These are phyloP conservation scores for Saccharata proteae DNA, from an alignment of 2,329 filamentous ascomycete genomes.

Conservation along the genomic window DNA sequence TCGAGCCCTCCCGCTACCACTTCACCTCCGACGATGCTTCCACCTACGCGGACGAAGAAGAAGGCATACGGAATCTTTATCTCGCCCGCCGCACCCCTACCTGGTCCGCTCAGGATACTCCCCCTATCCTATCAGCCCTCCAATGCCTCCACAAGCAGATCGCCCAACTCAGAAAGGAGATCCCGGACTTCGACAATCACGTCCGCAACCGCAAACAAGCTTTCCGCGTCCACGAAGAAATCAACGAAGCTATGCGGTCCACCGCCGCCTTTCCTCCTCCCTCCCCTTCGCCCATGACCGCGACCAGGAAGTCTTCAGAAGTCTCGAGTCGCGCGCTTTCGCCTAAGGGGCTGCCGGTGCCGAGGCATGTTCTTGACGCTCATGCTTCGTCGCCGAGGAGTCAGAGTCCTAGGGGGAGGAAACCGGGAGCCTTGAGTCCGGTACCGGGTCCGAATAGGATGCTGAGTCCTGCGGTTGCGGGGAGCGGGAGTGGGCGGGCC, in stretches of 20 bases:
- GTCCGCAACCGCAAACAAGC: slow-evolving; percentile 37
- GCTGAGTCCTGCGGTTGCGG: no score
- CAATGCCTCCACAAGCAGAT: slow-evolving; percentile 31
- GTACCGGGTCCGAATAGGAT: no score
- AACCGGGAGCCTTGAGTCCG: no score
- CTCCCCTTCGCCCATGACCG: slow-evolving; percentile 10
- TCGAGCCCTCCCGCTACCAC: slow-evolving; percentile 44
- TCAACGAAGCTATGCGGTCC: slow-evolving; percentile 27
- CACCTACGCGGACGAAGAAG: slow-evolving; percentile 15
- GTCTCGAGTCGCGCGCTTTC: no score
- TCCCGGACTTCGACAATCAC: slow-evolving; percentile 36
- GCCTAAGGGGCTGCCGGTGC: no score
- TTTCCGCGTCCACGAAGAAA: slow-evolving; percentile 34
- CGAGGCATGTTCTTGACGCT: no score
- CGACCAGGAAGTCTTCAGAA: background rate
- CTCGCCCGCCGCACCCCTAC: slow-evolving; percentile 23
- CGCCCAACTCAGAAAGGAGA: slow-evolving; percentile 27
- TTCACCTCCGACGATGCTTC: slow-evolving; percentile 15
- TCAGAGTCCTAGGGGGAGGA: no score
- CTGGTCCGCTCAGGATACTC: slow-evolving; percentile 24
- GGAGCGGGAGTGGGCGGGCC: no score
- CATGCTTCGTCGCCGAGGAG: no score
- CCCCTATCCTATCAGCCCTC: slow-evolving; percentile 30
- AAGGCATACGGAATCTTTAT: slow-evolving; percentile 20
- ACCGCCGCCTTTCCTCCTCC: slow-evolving; percentile 14